Conservation (phyloP, 768 basidiomycete genomes). For the Russula sp. region DNA sequence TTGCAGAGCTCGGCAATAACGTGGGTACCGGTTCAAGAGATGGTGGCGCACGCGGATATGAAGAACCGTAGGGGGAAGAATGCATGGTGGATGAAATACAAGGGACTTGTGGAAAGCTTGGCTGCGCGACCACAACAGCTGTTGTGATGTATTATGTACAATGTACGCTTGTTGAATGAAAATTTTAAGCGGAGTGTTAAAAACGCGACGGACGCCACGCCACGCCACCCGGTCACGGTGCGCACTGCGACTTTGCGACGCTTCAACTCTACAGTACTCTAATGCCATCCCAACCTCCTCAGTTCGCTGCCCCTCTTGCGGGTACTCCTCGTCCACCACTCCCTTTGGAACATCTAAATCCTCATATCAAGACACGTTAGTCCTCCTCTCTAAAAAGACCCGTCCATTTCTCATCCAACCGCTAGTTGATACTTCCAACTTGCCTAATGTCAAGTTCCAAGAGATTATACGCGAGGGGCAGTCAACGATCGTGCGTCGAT, state of each 20-base stretch:
- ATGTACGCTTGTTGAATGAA: conserved; percentile 2
- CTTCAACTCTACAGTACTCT: conserved; percentile 3
- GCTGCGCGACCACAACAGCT: conserved; percentile 61
- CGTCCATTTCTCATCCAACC: conserved; percentile 1
- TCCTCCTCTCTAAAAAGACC: conserved; percentile 24
- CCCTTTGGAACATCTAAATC: conserved; percentile 25
- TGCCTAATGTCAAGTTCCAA: conserved; percentile 86
- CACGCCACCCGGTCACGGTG: conserved; percentile 1
- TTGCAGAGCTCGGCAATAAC: conserved; percentile 76
- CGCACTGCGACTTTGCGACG: neutral
- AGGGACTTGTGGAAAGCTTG: conserved; percentile 67
- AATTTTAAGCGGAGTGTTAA: conserved; percentile 15
- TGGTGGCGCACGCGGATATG: conserved; percentile 87
- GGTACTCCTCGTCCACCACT: conserved; percentile 24
- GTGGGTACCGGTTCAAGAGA: conserved; percentile 81
- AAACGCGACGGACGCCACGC: conserved; percentile 14
- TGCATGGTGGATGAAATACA: conserved; percentile 72
- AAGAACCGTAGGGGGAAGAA: conserved; percentile 74
- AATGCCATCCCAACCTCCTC: conserved; percentile 23
- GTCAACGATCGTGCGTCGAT: conserved; percentile 66
- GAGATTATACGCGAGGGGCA: conserved; percentile 82
- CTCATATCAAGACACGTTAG: conserved; percentile 29
- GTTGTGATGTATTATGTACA: conserved; percentile 24
- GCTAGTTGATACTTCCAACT: conserved; percentile 38
- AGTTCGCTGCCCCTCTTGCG: conserved; percentile 13